Percentiles rank a stretch among this genome's conserved stretches.
These are phyloP conservation scores for Candida saitoana DNA, from an alignment of 805 yeast genomes.

Conservation along the genomic window DNA sequence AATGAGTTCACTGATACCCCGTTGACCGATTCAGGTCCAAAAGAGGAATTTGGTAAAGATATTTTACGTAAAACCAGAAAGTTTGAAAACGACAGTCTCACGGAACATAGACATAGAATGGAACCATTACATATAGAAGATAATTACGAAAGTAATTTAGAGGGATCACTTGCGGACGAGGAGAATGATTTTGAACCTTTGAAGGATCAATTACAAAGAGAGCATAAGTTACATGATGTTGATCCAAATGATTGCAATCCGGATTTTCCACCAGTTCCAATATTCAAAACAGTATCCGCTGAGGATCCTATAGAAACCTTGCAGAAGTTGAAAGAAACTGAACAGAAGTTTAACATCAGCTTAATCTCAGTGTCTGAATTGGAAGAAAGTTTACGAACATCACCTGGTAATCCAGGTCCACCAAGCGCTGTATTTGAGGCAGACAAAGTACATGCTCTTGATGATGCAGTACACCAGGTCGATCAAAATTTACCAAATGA, in stretches of 20 bases:
- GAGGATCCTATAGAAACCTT: constrained; percentile 24
- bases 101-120: constrained; percentile 1
- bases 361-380: constrained; percentile 13
- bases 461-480: too few relatives aligned
- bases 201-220: background rate
- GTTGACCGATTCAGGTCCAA: constrained; percentile 6
- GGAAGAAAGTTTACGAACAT: constrained; percentile 3
- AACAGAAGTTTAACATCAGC: constrained; percentile 20
- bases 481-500: too few relatives aligned
- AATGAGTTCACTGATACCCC: constrained; percentile 1
- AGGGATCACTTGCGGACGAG: constrained; percentile 17
- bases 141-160: constrained; percentile 11
- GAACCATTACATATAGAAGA: constrained; percentile 5
- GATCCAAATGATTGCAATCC: background rate
- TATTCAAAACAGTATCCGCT: constrained; percentile 22
- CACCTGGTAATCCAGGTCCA: background rate
- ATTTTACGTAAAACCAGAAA: background rate
- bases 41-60: constrained; percentile 3
- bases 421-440: background rate
- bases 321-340: constrained; percentile 19
- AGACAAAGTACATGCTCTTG: background rate
- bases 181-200: constrained; percentile 6
- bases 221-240: background rate
- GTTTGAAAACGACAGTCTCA: background rate
- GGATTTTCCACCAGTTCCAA: constrained; percentile 14